Conservation (phyloP, 345 rosid genomes). For the Populus ilicifolia region DNA sequence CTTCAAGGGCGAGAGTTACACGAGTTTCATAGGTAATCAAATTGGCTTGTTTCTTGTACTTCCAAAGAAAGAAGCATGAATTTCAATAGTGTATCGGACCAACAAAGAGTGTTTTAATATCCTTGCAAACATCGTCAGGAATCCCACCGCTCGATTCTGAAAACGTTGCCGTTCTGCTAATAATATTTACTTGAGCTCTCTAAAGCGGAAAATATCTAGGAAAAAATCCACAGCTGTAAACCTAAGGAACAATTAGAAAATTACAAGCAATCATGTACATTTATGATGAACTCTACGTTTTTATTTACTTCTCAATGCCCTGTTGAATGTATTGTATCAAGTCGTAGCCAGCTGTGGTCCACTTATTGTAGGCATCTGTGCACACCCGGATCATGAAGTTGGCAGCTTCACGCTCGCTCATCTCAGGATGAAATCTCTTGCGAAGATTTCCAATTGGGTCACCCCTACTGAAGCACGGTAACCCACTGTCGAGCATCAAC, state of each 20-base stretch:
- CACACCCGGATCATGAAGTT: conserved; percentile 80
- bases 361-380: conserved; percentile 91
- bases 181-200: conserved; percentile 5
- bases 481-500: conserved; percentile 95
- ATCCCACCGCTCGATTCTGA: conserved; percentile 11
- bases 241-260: conserved; percentile 10
- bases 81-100: conserved; percentile 7
- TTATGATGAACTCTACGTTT: background rate
- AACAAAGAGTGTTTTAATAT: background rate
- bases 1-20: background rate
- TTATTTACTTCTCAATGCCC: conserved; percentile 79
- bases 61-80: background rate
- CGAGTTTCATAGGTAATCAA: background rate
- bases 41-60: background rate
- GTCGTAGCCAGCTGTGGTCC: conserved; percentile 94
- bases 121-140: conserved; percentile 26
- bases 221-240: conserved; percentile 18
- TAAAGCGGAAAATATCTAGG: conserved; percentile 15
- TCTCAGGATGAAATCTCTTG: conserved; percentile 92
- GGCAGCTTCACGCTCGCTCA: conserved; percentile 98
- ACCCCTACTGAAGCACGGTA: conserved; percentile 95
- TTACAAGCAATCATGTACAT: conserved; percentile 35
- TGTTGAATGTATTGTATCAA: conserved; percentile 93
- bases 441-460: conserved; percentile 96
- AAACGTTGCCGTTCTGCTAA: conserved; percentile 2